phyloP scores from a whole-genome alignment of 2,329 filamentous ascomycete species.

The Penicillium polonicum region DNA sequence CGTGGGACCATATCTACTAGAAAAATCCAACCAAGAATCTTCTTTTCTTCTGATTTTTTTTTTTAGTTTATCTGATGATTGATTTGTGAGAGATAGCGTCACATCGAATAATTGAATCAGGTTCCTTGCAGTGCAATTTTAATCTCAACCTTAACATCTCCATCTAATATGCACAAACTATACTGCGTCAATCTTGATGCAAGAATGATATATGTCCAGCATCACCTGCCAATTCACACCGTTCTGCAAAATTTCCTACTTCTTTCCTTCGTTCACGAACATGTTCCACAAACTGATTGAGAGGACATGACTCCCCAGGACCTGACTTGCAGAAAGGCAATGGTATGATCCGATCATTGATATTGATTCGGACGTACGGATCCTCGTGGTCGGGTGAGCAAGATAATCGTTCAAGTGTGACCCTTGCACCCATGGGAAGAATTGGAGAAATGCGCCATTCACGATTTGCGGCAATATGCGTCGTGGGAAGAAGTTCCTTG shows the following conservation, averaged over 20 bases:
- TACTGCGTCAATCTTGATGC: constrained; percentile 38
- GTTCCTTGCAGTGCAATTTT: background rate
- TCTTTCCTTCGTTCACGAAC: constrained; percentile 44
- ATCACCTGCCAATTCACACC: constrained; percentile 49
- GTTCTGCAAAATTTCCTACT: constrained; percentile 49
- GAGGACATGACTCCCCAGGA: constrained; percentile 49
- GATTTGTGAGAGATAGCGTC: no score
- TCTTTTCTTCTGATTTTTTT: background rate
- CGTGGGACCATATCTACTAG: constrained; percentile 8
- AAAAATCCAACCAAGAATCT: background rate
- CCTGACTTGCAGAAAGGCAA: constrained; percentile 50
- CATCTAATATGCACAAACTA: background rate
- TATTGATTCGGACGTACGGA: constrained; percentile 52
- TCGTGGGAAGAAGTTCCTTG: constrained; percentile 47
- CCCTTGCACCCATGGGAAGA: constrained; percentile 57
- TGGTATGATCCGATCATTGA: constrained; percentile 58
- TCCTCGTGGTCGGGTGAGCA: constrained; percentile 37
- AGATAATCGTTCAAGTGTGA: constrained; percentile 55
- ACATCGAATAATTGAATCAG: background rate
- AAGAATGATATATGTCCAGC: constrained; percentile 50
- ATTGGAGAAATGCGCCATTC: constrained; percentile 57
- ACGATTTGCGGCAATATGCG: constrained; percentile 45
- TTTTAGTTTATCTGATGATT: background rate
- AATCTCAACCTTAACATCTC: background rate
- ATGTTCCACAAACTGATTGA: constrained; percentile 45